Base-by-base conservation (phyloP, 2,329 filamentous ascomycete genomes). In the Penicillium sp. region DNA sequence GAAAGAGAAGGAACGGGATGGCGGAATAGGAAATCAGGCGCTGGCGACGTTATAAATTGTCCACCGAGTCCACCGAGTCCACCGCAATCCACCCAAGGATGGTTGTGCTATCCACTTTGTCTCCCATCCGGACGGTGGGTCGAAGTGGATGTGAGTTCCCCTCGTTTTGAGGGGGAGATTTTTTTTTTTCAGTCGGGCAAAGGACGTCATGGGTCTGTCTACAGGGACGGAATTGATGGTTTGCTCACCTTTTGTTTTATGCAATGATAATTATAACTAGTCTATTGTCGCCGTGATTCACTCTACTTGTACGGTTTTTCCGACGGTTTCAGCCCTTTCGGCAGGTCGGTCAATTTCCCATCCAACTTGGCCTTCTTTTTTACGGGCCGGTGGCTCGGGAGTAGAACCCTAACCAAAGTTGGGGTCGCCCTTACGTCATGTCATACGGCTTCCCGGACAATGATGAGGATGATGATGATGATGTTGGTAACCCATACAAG, bases 31-130 rank as follows among this genome's bases (percentile, higher is more conserved):
- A 66, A 70, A 70, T 66, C 58, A 60, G 72, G 71, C 60, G 53
- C 22, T 42, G 53, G 65, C 70, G 68, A 75, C 64, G 69, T 75
- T 74, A 74, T 75, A 76, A 76, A 72, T 68, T 68, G 65, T 64
- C 65, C 26, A 28, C 30, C 35, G 24, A 49, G 24, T 9, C 7
- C 28, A 28, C 28, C 24, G 22, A 54, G 38, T 28, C 51, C 51
- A 54, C 51, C 51, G 51, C 51, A 67, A 40, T 65, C 71, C 67
- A 70, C 68, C 67, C 68, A 69, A 64, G 66, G 62, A 66, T 66
- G 64, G 63, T 64, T 40, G 24, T 67, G 67, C 68, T 73, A 74
- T 73, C 74, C 75, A 76, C 74, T 72, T 72, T 70, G 65, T 68
- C 64, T 64, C 63, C 59, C 68, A 70, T 72, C 63, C 65, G 64